These are phyloP conservation scores for Suhomyces sp. DNA, from an alignment of 805 yeast genomes.

Conservation along the genomic window DNA sequence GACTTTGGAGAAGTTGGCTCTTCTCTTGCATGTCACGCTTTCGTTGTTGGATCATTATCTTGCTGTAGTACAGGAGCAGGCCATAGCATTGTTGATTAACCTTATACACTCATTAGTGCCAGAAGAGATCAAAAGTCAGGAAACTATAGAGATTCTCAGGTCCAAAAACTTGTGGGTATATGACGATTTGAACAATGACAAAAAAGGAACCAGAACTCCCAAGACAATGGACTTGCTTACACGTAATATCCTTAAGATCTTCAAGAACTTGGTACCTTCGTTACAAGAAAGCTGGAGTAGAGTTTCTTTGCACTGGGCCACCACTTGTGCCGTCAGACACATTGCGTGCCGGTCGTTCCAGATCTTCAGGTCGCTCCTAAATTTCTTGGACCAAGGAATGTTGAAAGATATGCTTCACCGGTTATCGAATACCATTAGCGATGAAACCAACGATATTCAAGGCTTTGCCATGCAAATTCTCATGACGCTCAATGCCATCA, in stretches of 20 bases:
- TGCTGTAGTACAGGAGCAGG: constrained; percentile 79
- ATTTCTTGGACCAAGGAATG: constrained; percentile 82
- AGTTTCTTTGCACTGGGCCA: constrained; percentile 87
- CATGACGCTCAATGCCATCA: constrained; percentile 91
- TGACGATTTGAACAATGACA: constrained; percentile 76
- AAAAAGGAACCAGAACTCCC: constrained; percentile 78
- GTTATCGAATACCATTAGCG: constrained; percentile 88
- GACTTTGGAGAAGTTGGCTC: constrained; percentile 58
- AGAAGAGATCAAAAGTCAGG: constrained; percentile 51
- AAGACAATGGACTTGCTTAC: constrained; percentile 76
- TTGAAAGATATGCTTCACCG: constrained; percentile 91
- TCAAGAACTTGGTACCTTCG: constrained; percentile 44
- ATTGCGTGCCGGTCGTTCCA: constrained; percentile 96
- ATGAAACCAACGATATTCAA: constrained; percentile 84
- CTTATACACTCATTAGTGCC: constrained; percentile 63
- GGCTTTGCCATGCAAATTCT: constrained; percentile 96
- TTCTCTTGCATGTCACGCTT: constrained; percentile 74
- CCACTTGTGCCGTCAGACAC: constrained; percentile 95
- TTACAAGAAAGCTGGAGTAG: constrained; percentile 84
- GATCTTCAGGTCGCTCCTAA: constrained; percentile 78
- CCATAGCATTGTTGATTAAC: constrained; percentile 70
- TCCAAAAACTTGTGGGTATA: constrained; percentile 75
- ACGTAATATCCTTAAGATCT: constrained; percentile 57
- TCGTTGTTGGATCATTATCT: constrained; percentile 86
- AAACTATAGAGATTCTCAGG: constrained; percentile 57